phyloP scores from a whole-genome alignment of 331 rosid genomes.

The Ulmus americana region DNA sequence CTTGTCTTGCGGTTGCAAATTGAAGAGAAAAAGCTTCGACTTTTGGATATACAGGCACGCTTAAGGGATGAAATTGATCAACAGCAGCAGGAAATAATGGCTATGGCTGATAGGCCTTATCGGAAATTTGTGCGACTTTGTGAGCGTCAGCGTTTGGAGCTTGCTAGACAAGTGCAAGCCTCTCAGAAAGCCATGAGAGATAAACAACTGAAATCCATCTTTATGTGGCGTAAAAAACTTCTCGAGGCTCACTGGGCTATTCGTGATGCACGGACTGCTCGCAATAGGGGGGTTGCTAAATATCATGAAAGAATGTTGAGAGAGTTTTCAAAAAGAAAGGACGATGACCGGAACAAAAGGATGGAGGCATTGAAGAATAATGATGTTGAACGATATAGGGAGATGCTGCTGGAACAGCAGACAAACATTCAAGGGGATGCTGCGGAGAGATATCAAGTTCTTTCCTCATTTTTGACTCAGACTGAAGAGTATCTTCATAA shows the following conservation, averaged over 20 bases:
- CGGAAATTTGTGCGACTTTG: slow-evolving; percentile 93
- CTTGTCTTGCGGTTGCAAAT: slow-evolving; percentile 90
- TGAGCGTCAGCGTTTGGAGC: slow-evolving; percentile 95
- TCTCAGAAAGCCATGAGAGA: slow-evolving; percentile 87
- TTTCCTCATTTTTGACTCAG: slow-evolving; percentile 82
- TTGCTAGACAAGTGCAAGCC: slow-evolving; percentile 88
- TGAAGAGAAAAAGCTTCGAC: slow-evolving; percentile 92
- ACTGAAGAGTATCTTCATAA: slow-evolving; percentile 96
- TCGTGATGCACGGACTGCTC: slow-evolving; percentile 98
- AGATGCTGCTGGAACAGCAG: slow-evolving; percentile 97
- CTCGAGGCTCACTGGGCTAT: slow-evolving; percentile 97
- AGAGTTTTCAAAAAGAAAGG: slow-evolving; percentile 90
- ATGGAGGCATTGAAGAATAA: slow-evolving; percentile 96
- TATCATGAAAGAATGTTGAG: slow-evolving; percentile 91
- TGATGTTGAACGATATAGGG: slow-evolving; percentile 96
- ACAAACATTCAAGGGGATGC: slow-evolving; percentile 88
- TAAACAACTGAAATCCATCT: slow-evolving; percentile 89
- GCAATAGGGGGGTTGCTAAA: slow-evolving; percentile 97
- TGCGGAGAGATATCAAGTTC: slow-evolving; percentile 94
- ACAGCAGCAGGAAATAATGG: slow-evolving; percentile 98
- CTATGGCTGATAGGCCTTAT: slow-evolving; percentile 97
- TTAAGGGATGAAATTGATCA: slow-evolving; percentile 94
- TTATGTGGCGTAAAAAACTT: slow-evolving; percentile 96
- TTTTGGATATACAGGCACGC: slow-evolving; percentile 80
- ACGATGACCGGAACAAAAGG: slow-evolving; percentile 82